Percentiles rank a stretch among this genome's conserved stretches.
Evolutionary conservation across 2,329 filamentous ascomycete species (phyloP).

Genomic region (Neopestalotiopsis sp.): DNA sequence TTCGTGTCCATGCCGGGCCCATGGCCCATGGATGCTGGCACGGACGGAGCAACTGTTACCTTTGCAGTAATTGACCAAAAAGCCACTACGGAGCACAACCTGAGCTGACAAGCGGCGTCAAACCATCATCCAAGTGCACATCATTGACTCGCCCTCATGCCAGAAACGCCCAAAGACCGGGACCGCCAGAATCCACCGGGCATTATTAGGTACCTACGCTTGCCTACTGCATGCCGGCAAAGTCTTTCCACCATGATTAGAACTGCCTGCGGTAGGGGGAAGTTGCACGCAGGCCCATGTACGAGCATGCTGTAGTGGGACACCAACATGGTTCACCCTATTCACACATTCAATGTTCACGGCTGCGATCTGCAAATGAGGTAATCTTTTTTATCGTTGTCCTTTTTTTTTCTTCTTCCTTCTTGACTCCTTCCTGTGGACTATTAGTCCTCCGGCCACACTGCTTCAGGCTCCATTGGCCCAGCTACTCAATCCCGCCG

Average conservation of each 20-base stretch:
- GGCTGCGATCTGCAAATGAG: neutral
- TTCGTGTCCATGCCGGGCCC: neutral
- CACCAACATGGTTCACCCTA: neutral
- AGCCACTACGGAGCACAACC: conserved; percentile 3
- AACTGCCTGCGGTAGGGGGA: neutral
- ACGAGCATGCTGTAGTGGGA: neutral
- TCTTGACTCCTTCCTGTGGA: neutral
- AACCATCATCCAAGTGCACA: neutral
- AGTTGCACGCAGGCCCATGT: neutral
- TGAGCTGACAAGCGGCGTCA: neutral
- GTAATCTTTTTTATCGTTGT: neutral
- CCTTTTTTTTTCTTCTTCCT: neutral
- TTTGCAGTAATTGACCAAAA: neutral
- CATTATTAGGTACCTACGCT: neutral
- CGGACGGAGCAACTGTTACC: neutral
- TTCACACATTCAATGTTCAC: neutral
- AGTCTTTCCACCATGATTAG: neutral
- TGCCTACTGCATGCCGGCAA: neutral
- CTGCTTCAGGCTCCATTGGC: neutral
- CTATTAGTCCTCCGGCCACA: neutral
- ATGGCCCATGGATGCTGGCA: neutral
- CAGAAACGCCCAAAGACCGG: neutral
- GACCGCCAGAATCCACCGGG: neutral
- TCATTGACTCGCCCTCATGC: neutral
- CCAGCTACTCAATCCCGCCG: neutral